phyloP scores from a whole-genome alignment of 2,329 filamentous ascomycete genomes.

The Dryadomyces sulphureus region DNA sequence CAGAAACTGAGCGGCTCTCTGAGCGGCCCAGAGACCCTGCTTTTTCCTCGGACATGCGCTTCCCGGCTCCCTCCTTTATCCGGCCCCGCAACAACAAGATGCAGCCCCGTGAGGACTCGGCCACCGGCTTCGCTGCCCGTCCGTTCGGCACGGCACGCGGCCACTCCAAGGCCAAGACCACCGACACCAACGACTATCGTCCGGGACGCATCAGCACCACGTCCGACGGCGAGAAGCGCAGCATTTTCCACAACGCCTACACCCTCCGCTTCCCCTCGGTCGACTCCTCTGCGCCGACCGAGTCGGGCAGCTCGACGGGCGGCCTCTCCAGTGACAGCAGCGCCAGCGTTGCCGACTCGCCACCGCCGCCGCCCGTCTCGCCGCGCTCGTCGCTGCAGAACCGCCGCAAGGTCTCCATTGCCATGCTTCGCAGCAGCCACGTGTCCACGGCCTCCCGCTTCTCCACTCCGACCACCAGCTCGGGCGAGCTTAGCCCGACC shows the following conservation, averaged over 20 bases:
- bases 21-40: conserved; percentile 10
- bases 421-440: conserved; percentile 6
- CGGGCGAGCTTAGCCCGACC: conserved; percentile 8
- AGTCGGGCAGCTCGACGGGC: neutral
- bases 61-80: conserved; percentile 40
- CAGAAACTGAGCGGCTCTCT: conserved; percentile 2
- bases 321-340: neutral
- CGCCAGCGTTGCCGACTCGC: conserved; percentile 1
- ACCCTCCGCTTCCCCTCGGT: neutral
- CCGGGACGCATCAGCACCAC: neutral
- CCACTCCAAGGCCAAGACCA: neutral
- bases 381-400: conserved; percentile 11
- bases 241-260: neutral
- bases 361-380: conserved; percentile 4
- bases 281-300: neutral
- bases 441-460: neutral
- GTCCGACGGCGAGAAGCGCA: neutral
- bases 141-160: conserved; percentile 2
- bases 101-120: conserved; percentile 39
- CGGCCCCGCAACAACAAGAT: conserved; percentile 39
- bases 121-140: conserved; percentile 6
- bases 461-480: conserved; percentile 3
- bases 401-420: conserved; percentile 10
- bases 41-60: conserved; percentile 15
- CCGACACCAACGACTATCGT: neutral